Conservation (phyloP, 1,284 basidiomycete genomes). For the Ganoderma multipileum region DNA sequence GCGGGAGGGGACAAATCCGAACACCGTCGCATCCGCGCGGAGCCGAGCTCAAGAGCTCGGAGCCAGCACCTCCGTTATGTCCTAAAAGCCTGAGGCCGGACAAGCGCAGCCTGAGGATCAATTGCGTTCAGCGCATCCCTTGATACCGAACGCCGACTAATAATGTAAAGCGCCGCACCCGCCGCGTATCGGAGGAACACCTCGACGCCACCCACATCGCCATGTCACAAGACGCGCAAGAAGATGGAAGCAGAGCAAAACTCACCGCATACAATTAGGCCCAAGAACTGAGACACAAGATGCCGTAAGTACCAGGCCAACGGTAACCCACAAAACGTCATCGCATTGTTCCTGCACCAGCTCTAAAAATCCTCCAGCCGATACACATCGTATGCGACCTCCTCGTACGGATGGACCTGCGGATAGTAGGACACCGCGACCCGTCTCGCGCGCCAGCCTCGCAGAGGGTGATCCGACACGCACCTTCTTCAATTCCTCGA, state of each 20-base stretch:
- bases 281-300: background rate
- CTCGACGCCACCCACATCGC: background rate
- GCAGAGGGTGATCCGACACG: constrained; percentile 26
- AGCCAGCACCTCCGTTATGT: background rate
- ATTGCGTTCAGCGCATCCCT: background rate
- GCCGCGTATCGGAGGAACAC: background rate
- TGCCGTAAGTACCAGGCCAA: background rate
- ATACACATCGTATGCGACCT: constrained; percentile 64
- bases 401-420: constrained; percentile 64
- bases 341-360: background rate
- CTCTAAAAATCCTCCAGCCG: constrained; percentile 51
- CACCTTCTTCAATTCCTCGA: constrained; percentile 56
- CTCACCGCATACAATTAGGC: background rate
- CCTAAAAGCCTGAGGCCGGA: background rate
- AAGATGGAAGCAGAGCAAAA: background rate
- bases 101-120: background rate
- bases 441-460: background rate
- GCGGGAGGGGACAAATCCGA: background rate
- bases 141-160: background rate
- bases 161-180: background rate
- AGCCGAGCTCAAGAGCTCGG: background rate
- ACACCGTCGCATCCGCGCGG: background rate
- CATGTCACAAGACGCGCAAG: background rate
- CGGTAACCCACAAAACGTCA: background rate
- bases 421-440: background rate